A percentile compares a stretch with the other conserved stretches of the same genome.
Conservation (phyloP, 2,329 filamentous ascomycete genomes). For the Esteya vermicola region DNA sequence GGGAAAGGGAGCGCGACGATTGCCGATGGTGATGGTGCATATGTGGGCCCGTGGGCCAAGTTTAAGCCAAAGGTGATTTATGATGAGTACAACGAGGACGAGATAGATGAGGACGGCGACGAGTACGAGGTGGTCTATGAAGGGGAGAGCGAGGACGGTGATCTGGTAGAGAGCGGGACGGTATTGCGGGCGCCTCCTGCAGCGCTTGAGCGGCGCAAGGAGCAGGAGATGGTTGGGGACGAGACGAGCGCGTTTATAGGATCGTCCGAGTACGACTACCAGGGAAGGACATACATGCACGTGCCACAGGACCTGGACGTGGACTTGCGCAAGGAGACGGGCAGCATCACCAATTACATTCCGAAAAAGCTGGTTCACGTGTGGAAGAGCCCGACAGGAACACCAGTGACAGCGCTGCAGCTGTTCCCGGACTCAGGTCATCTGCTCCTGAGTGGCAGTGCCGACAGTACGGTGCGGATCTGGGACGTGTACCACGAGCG, state of each 20-base stretch:
- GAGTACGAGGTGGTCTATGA: slow-evolving; percentile 70
- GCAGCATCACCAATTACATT: slow-evolving; percentile 75
- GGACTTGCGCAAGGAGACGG: slow-evolving; percentile 67
- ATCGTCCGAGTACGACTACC: slow-evolving; percentile 73
- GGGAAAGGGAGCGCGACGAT: slow-evolving; percentile 72
- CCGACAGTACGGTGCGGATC: slow-evolving; percentile 81
- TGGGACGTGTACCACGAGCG: slow-evolving; percentile 89
- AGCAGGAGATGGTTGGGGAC: slow-evolving; percentile 44
- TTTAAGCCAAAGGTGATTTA: slow-evolving; percentile 56
- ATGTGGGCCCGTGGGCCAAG: slow-evolving; percentile 88
- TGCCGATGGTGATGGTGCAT: slow-evolving; percentile 74
- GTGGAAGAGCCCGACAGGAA: slow-evolving; percentile 69
- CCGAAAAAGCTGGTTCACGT: slow-evolving; percentile 89
- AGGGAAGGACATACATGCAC: slow-evolving; percentile 91
- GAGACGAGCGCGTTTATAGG: slow-evolving; percentile 88
- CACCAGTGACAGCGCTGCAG: slow-evolving; percentile 74
- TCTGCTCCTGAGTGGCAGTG: slow-evolving; percentile 74
- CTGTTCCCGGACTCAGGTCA: slow-evolving; percentile 87
- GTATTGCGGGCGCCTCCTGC: slow-evolving; percentile 40
- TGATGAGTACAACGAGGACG: slow-evolving; percentile 64
- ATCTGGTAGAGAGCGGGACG: slow-evolving; percentile 49
- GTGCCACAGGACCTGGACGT: slow-evolving; percentile 81
- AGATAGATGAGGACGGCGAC: slow-evolving; percentile 48
- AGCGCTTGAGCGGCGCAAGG: slow-evolving; percentile 40
- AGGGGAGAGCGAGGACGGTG: slow-evolving; percentile 64